A percentile compares a stretch with the other conserved stretches of the same genome.
phyloP scores from a whole-genome alignment of 75 land plant genomes.

The Cupressus sempervirens region DNA sequence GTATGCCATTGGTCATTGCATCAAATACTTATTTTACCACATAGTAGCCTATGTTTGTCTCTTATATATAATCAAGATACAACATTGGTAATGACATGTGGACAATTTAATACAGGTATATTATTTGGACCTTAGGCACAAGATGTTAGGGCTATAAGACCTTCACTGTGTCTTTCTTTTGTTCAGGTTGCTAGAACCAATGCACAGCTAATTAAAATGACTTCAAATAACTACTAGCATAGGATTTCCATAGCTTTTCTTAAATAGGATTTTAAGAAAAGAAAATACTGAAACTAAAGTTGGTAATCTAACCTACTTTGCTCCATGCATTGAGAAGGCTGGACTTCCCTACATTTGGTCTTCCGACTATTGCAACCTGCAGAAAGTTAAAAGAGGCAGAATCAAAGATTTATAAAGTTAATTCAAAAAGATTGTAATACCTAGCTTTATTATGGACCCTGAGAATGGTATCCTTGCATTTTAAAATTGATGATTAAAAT shows the following conservation, averaged over 20 bases:
- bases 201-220: neutral
- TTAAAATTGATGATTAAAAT: neutral
- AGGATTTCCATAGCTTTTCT: constrained; percentile 2
- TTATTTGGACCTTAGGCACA: neutral
- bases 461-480: neutral
- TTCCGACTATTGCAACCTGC: constrained; percentile 96
- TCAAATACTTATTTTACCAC: neutral
- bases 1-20: neutral
- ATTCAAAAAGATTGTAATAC: neutral
- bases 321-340: constrained; percentile 99
- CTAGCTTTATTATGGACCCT: neutral
- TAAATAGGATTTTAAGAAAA: neutral
- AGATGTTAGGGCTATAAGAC: too few species aligned
- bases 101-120: neutral
- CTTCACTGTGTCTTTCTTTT: neutral
- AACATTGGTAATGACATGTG: neutral
- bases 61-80: neutral
- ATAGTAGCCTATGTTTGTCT: neutral
- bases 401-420: neutral
- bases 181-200: neutral
- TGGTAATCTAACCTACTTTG: constrained; percentile 76
- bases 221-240: neutral
- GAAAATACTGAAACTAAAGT: neutral
- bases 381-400: constrained; percentile 8
- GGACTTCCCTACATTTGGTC: constrained; percentile 99